Percentiles rank a stretch among this genome's conserved stretches.
Conservation (phyloP, 148 eudicot species). For the Silene conica region DNA sequence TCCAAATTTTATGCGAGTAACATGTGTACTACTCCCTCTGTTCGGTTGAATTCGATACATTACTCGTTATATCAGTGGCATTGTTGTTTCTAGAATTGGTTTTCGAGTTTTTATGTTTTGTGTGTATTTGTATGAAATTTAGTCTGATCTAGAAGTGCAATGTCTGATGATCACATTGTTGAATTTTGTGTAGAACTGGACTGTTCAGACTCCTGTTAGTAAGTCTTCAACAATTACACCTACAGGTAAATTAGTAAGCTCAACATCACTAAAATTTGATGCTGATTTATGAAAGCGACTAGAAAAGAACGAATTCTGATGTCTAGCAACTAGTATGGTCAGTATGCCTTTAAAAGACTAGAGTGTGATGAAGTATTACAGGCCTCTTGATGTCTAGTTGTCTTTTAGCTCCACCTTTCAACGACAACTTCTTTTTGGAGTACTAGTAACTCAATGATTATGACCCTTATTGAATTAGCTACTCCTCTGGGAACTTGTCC, state of each 20-base stretch:
- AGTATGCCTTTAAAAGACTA: too few relatives aligned
- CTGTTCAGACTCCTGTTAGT: conserved; percentile 45
- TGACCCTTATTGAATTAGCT: too few relatives aligned
- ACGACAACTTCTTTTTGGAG: too few relatives aligned
- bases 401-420: too few relatives aligned
- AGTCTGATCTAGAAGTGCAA: neutral
- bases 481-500: too few relatives aligned
- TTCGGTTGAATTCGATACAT: too few relatives aligned
- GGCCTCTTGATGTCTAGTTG: too few relatives aligned
- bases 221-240: conserved; percentile 63
- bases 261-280: conserved; percentile 50
- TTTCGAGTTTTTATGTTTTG: neutral
- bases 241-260: conserved; percentile 45
- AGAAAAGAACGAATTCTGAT: too few relatives aligned
- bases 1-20: conserved; percentile 13
- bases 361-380: too few relatives aligned
- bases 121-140: neutral
- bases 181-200: conserved; percentile 54
- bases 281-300: too few relatives aligned
- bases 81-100: neutral
- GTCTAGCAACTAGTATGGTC: too few relatives aligned
- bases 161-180: conserved; percentile 20
- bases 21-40: conserved; percentile 16
- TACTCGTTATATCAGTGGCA: conserved; percentile 9
- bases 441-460: too few relatives aligned